Base-by-base conservation (phyloP, 495 filamentous ascomycete species). In the Bathelium albidoporum region DNA sequence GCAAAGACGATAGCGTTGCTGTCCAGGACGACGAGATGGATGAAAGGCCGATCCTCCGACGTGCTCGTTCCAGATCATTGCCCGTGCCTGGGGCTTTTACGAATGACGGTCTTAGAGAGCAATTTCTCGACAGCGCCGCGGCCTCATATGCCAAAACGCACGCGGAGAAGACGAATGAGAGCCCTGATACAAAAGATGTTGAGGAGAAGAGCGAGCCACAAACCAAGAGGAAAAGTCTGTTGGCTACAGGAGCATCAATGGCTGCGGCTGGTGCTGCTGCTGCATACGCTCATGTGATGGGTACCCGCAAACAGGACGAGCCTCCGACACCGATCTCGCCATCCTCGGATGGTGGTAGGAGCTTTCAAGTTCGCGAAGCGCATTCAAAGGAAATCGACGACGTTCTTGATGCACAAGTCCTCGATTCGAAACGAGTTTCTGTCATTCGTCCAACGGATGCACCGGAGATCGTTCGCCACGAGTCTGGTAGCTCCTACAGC, bases 211-310 rank as follows among this genome's bases (percentile, higher is more conserved):
- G 29, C 16, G 49, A 1, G 29, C 5, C 12, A 11, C 49, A 29
- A 55, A 26, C 9, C 24, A 29, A 55, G 49, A 55, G 49, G 24
- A 55, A 55, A 29, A 55, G 49, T 29, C 20, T 55, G 5, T 24
- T 55, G 5, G 49, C 49, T 28, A 16, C 60, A 1, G 61, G 45
- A 1, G 61, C 52, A 55, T 62, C 62, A 16, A 59, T 64, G 22
- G 62, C 65, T 43, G 66, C 60, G 12, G 66, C 64, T 49, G 55
- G 60, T 11, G 64, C 45, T 22, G 64, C 58, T 43, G 63, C 58
- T 20, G 63, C 59, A 29, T 63, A 32, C 7, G 61, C 63, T 53
- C 34, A 26, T 5, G 36, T 43, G 5, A 60, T 60, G 58, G 32
- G 58, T 12, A 39, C 58, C 7, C 24, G 62, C 28, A 63, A 59